Conservation (phyloP, 2,329 filamentous ascomycete genomes). For the Epichloe sylvatica region DNA sequence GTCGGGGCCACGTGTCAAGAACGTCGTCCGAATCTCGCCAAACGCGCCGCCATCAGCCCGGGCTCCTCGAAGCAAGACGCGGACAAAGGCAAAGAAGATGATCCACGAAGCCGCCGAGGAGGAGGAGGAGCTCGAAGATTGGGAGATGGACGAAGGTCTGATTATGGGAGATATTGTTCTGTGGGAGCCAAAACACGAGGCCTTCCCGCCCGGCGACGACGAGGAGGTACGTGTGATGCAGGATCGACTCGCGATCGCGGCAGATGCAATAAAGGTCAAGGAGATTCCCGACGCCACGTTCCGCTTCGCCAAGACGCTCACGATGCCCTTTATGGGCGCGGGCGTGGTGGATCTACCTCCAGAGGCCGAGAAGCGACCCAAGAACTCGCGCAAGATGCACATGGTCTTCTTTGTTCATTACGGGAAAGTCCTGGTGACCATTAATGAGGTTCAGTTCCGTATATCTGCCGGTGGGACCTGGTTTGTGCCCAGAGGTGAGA, state of each 20-base stretch:
- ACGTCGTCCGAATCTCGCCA: conserved; percentile 57
- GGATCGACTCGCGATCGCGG: conserved; percentile 43
- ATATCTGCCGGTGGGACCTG: conserved; percentile 81
- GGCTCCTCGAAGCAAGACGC: conserved; percentile 15
- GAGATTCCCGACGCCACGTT: conserved; percentile 57
- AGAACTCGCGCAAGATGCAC: conserved; percentile 92
- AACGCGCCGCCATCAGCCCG: conserved; percentile 29
- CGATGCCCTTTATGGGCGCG: conserved; percentile 71
- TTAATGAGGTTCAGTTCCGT: conserved; percentile 63
- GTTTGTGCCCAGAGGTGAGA: conserved; percentile 85
- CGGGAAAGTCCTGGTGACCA: conserved; percentile 67
- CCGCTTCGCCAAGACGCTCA: conserved; percentile 77
- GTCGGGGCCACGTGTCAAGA: conserved; percentile 49
- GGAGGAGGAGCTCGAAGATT: conserved; percentile 47
- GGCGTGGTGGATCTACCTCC: conserved; percentile 82
- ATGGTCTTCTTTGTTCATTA: conserved; percentile 88
- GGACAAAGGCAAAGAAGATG: conserved; percentile 17
- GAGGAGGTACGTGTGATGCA: conserved; percentile 40
- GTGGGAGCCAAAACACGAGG: conserved; percentile 47
- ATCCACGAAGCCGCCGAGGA: conserved; percentile 27
- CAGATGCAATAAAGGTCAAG: conserved; percentile 40
- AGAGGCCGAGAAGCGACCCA: conserved; percentile 69
- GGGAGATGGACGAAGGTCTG: conserved; percentile 55
- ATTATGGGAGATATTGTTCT: conserved; percentile 49
- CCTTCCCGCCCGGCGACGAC: conserved; percentile 37